phyloP scores from a whole-genome alignment of 257 asterid genomes.

The Solanum peruvianum region DNA sequence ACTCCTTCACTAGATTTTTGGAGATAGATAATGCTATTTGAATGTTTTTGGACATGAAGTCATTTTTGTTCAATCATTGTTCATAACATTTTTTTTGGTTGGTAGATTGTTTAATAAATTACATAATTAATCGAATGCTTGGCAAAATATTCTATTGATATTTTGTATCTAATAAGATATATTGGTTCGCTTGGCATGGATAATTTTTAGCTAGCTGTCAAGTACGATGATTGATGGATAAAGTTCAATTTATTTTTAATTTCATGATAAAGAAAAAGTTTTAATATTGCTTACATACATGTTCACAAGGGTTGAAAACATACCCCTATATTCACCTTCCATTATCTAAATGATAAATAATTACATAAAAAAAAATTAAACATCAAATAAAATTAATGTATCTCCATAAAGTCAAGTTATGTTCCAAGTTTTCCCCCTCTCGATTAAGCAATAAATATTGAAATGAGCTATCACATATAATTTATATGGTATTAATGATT shows the following conservation, averaged over 20 bases:
- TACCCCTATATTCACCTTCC: no score
- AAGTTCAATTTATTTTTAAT: no score
- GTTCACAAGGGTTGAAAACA: background rate
- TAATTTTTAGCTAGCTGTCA: background rate
- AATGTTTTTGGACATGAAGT: background rate
- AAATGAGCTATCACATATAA: background rate
- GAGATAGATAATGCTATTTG: background rate
- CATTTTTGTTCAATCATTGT: background rate
- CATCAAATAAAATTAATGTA: background rate
- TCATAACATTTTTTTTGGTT: no score
- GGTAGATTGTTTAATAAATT: no score
- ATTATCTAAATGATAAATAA: no score
- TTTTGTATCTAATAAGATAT: background rate
- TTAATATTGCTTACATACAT: no score
- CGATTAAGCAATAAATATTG: no score
- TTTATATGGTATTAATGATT: background rate
- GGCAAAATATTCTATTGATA: background rate
- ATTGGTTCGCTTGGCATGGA: background rate
- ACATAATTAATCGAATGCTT: no score
- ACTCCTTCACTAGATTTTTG: background rate
- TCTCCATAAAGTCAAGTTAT: background rate
- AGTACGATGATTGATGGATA: background rate
- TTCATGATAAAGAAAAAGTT: background rate
- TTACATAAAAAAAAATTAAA: no score
- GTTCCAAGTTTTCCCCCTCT: background rate